Evolutionary conservation across 352 stramenopile genomes (phyloP).

Genomic region (Globisporangium abappressorium): DNA sequence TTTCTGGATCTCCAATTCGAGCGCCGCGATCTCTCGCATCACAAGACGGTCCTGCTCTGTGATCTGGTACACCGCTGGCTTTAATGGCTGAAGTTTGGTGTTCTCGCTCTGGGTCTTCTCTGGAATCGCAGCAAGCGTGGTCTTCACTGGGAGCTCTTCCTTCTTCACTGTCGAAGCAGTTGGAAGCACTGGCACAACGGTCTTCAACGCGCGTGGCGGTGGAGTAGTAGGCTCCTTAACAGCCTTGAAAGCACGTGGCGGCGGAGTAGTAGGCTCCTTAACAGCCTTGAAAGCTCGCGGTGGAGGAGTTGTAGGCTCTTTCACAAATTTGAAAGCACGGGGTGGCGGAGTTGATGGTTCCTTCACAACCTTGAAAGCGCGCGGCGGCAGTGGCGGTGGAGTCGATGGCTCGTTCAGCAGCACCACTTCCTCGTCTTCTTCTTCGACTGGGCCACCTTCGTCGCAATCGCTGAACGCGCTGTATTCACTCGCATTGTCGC

Average conservation of each 20-base stretch:
- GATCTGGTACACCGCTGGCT: conserved; percentile 31
- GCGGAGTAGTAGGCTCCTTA: not conserved
- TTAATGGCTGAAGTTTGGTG: not conserved
- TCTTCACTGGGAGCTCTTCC: not conserved
- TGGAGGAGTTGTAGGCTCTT: not conserved
- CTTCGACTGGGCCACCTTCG: conserved; percentile 24
- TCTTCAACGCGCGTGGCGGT: not conserved
- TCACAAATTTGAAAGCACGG: not conserved
- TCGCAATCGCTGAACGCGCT: conserved; percentile 17
- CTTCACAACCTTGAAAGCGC: not conserved
- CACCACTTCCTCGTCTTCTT: conserved; percentile 3
- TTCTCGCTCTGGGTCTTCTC: not conserved
- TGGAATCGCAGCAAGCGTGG: not conserved
- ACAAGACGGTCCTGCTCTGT: conserved; percentile 30
- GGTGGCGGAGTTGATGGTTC: not conserved
- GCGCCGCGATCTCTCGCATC: conserved; percentile 41
- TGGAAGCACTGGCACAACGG: not conserved
- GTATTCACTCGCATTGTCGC: conserved; percentile 12
- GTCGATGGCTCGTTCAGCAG: not conserved
- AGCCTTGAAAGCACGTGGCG: not conserved
- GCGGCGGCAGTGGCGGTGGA: not conserved
- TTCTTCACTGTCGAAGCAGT: not conserved
- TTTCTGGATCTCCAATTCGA: conserved; percentile 44
- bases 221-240: not conserved
- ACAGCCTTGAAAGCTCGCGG: not conserved